Evolutionary conservation across 2,329 filamentous ascomycete genomes (phyloP).

Genomic region (Zarea fungicola): DNA sequence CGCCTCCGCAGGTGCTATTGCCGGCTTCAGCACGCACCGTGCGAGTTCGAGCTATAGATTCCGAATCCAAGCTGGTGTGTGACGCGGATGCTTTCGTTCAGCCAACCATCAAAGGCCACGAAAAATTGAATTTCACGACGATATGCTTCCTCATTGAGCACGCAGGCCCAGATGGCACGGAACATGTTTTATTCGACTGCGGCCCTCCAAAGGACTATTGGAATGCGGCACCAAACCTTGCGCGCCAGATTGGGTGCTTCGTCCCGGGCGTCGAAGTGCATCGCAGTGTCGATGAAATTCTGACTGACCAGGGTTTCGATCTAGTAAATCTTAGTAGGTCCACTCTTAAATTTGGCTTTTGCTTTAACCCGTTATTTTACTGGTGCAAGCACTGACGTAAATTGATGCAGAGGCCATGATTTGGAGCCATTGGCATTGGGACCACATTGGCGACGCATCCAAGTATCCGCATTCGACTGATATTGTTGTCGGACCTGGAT

Average conservation of each 20-base stretch:
- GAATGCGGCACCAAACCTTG: constrained; percentile 8
- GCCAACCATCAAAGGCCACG: constrained; percentile 16
- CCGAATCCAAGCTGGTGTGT: constrained; percentile 15
- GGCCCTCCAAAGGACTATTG: constrained; percentile 18
- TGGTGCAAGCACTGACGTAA: too few relatives aligned
- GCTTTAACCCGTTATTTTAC: too few relatives aligned
- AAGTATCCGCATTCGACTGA: constrained; percentile 40
- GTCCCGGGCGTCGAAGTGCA: constrained; percentile 13
- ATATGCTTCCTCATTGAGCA: constrained; percentile 17
- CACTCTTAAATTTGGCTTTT: too few relatives aligned
- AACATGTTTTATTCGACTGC: constrained; percentile 16
- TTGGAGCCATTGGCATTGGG: constrained; percentile 43
- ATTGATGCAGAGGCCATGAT: constrained; percentile 1
- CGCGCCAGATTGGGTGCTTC: constrained; percentile 6
- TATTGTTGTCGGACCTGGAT: constrained; percentile 48
- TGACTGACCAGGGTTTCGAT: constrained; percentile 12
- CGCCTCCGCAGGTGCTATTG: not conserved
- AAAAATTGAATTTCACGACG: constrained; percentile 17
- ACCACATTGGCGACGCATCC: constrained; percentile 47
- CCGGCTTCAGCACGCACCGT: constrained; percentile 10
- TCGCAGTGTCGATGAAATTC: constrained; percentile 17
- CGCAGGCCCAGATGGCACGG: not conserved
- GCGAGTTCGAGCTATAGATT: constrained; percentile 16
- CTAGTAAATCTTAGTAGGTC: constrained; percentile 12
- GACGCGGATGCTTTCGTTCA: constrained; percentile 14